These are phyloP conservation scores for Westerdykella sp. DNA, from an alignment of 2,329 filamentous ascomycete species.

Conservation along the genomic window DNA sequence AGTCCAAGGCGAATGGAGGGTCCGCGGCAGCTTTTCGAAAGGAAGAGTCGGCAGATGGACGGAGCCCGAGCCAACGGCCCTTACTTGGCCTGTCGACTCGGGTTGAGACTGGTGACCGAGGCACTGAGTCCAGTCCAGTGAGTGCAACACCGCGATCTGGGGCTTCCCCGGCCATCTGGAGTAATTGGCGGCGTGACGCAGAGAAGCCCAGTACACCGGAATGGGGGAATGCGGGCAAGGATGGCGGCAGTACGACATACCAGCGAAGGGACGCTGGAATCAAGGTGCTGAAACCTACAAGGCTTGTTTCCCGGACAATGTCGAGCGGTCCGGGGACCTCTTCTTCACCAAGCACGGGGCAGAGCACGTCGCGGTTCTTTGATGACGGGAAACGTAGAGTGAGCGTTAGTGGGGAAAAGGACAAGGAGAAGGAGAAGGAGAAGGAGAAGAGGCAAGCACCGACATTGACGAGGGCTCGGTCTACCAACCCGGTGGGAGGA, in stretches of 20 bases:
- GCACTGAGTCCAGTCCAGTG: constrained; percentile 11
- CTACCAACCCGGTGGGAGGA: constrained; percentile 80
- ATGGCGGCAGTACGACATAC: constrained; percentile 55
- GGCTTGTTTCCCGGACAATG: constrained; percentile 50
- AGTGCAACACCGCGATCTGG: constrained; percentile 22
- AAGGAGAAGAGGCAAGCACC: constrained; percentile 36
- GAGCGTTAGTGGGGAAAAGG: constrained; percentile 16
- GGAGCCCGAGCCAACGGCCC: constrained; percentile 29
- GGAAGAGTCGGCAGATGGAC: constrained; percentile 20
- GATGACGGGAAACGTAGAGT: constrained; percentile 41
- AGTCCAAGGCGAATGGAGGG: constrained; percentile 7
- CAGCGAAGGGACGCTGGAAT: constrained; percentile 68
- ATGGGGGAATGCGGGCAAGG: constrained; percentile 50
- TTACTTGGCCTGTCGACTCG: constrained; percentile 14
- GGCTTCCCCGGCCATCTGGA: constrained; percentile 41
- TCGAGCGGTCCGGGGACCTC: constrained; percentile 27
- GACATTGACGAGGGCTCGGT: constrained; percentile 46
- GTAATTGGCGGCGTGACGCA: constrained; percentile 45
- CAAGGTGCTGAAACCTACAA: constrained; percentile 81
- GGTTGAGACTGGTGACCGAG: constrained; percentile 17
- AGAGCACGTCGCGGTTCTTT: constrained; percentile 42
- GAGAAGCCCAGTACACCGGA: constrained; percentile 31
- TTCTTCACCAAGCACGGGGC: constrained; percentile 20
- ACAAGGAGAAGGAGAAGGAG: constrained; percentile 36
- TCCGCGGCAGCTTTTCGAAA: constrained; percentile 21